Evolutionary conservation across 495 filamentous ascomycete genomes (phyloP).

Genomic region (Lasiosphaeria ovina): DNA sequence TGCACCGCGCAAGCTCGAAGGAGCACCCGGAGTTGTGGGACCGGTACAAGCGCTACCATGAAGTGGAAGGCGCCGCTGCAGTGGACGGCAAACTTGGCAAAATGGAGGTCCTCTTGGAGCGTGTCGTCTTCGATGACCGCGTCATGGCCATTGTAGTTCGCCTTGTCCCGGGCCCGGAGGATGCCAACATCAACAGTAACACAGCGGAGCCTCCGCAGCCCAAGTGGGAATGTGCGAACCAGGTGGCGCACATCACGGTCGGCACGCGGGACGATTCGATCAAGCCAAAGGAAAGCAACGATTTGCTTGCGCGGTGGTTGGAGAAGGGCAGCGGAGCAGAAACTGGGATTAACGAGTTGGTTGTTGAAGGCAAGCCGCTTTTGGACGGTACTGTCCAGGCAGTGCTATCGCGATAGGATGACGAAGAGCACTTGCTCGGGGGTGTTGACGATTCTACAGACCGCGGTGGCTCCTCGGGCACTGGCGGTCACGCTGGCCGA

Average conservation of each 20-base stretch:
- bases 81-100: conserved; percentile 41
- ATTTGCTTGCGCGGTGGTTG: conserved; percentile 69
- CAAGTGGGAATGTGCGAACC: conserved; percentile 69
- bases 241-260: conserved; percentile 82
- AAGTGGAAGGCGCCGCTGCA: conserved; percentile 32
- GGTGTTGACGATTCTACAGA: neutral
- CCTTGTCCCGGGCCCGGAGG: conserved; percentile 41
- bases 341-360: conserved; percentile 46
- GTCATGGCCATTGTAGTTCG: conserved; percentile 87
- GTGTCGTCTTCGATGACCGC: conserved; percentile 73
- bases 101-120: conserved; percentile 52
- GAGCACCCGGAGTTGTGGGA: conserved; percentile 69
- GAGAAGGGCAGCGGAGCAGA: conserved; percentile 44
- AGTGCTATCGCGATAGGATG: conserved; percentile 45
- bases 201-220: conserved; percentile 13
- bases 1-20: conserved; percentile 66
- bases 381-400: conserved; percentile 42
- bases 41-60: conserved; percentile 54
- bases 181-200: conserved; percentile 37
- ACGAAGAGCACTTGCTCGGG: conserved; percentile 1
- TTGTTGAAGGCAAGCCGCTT: conserved; percentile 44
- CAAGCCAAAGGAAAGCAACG: conserved; percentile 93
- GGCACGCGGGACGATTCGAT: conserved; percentile 70
- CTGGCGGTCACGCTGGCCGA: neutral
- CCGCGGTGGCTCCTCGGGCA: too few relatives aligned